A percentile compares a stretch with the other conserved stretches of the same genome.
Conservation (phyloP, 2,329 filamentous ascomycete genomes). For the Aureobasidium sp. region DNA sequence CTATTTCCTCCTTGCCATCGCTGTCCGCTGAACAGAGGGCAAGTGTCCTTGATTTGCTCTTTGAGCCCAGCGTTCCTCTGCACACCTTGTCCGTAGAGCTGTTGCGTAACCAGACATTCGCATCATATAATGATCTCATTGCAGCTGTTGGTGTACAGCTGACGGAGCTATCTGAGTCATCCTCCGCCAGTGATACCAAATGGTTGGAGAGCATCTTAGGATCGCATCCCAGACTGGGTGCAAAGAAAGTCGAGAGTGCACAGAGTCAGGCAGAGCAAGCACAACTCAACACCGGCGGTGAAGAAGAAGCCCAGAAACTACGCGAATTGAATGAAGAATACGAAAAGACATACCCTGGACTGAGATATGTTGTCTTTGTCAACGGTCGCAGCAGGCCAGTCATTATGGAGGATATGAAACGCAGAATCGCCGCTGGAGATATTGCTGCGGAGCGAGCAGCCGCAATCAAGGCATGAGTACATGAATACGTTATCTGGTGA, state of each 20-base stretch:
- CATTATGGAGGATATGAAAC: conserved; percentile 76
- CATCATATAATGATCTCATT: conserved; percentile 64
- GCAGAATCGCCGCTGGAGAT: conserved; percentile 63
- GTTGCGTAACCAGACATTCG: conserved; percentile 53
- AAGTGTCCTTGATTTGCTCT: conserved; percentile 65
- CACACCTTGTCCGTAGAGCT: conserved; percentile 64
- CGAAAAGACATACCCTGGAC: conserved; percentile 69
- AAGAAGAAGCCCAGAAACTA: conserved; percentile 52
- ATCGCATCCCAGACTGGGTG: conserved; percentile 77
- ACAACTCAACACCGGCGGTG: conserved; percentile 50
- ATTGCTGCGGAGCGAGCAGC: conserved; percentile 61
- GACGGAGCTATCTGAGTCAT: conserved; percentile 48
- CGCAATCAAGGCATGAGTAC: conserved; percentile 59
- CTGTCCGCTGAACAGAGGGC: conserved; percentile 51
- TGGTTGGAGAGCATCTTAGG: conserved; percentile 66
- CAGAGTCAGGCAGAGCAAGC: conserved; percentile 78
- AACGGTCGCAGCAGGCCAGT: conserved; percentile 66
- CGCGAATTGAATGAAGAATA: conserved; percentile 66
- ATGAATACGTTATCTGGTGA: not conserved
- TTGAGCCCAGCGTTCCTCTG: conserved; percentile 72
- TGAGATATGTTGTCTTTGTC: conserved; percentile 88
- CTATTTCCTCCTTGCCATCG: conserved; percentile 48
- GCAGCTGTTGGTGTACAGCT: conserved; percentile 58
- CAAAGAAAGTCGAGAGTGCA: conserved; percentile 72
- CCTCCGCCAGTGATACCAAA: conserved; percentile 43